Evolutionary conservation across 371 early-diverging fungal species (phyloP).

Genomic region (Mucor mucedo): DNA sequence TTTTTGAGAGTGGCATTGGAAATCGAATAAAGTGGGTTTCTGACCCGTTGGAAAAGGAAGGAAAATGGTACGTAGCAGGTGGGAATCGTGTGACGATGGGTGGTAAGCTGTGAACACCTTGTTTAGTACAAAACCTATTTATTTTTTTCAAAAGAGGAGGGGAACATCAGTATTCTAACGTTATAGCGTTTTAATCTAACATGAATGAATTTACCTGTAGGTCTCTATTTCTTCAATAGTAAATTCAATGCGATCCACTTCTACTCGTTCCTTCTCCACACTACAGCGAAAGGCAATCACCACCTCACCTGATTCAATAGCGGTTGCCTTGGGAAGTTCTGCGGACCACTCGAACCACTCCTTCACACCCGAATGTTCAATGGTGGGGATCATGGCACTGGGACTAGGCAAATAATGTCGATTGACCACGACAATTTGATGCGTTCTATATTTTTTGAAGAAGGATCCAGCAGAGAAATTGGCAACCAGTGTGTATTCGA

Average conservation of each 20-base stretch:
- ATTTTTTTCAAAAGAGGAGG: no score
- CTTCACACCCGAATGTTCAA: conserved; percentile 36
- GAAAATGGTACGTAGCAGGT: conserved; percentile 40
- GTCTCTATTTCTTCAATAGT: conserved; percentile 47
- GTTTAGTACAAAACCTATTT: conserved; percentile 43
- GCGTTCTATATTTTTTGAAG: conserved; percentile 48
- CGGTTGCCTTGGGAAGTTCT: conserved; percentile 49
- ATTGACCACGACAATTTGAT: conserved; percentile 35
- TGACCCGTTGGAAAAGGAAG: conserved; percentile 38
- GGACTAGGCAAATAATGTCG: conserved; percentile 52
- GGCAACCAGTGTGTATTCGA: conserved; percentile 49
- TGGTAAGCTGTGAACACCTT: conserved; percentile 43
- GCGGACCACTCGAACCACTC: conserved; percentile 57
- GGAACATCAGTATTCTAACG: no score
- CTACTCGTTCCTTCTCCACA: conserved; percentile 51
- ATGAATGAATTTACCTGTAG: no score
- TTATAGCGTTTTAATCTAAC: no score
- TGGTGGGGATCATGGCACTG: conserved; percentile 50
- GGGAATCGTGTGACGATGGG: conserved; percentile 44
- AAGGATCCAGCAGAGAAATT: conserved; percentile 50
- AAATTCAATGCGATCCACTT: conserved; percentile 41
- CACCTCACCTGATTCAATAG: conserved; percentile 49
- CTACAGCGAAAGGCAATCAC: conserved; percentile 49
- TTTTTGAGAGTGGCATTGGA: conserved; percentile 32
- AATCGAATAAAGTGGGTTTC: conserved; percentile 52